Evolutionary conservation across 768 basidiomycete species (phyloP).

Genomic region (Mycena albidolilacea): DNA sequence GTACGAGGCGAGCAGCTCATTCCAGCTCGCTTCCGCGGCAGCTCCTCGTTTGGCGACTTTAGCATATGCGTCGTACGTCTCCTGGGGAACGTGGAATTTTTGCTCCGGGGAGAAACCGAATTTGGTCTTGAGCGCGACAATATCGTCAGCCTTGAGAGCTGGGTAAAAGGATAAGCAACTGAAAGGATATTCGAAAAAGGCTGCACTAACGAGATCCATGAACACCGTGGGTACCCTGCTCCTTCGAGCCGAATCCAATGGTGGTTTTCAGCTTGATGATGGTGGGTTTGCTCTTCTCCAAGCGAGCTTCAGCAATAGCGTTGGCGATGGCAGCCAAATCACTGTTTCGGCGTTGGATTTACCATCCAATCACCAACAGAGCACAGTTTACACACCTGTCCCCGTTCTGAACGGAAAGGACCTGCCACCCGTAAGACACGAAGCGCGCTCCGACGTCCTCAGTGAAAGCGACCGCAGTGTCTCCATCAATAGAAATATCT

Average conservation of each 20-base stretch:
- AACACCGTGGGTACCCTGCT: constrained; percentile 94
- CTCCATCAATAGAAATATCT: constrained; percentile 98
- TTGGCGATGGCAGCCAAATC: constrained; percentile 84
- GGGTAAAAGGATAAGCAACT: constrained; percentile 28
- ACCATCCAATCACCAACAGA: background rate
- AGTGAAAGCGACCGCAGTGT: constrained; percentile 93
- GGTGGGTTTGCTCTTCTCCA: constrained; percentile 87
- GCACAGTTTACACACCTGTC: constrained; percentile 68
- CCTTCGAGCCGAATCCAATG: constrained; percentile 94
- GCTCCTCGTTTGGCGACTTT: constrained; percentile 81
- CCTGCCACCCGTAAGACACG: constrained; percentile 94
- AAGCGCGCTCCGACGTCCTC: constrained; percentile 94
- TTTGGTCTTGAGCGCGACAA: constrained; percentile 84
- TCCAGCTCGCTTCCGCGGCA: constrained; percentile 82
- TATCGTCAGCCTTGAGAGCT: constrained; percentile 96
- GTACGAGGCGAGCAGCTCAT: constrained; percentile 76
- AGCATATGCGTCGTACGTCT: constrained; percentile 78
- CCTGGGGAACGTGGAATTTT: constrained; percentile 84
- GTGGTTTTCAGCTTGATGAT: constrained; percentile 87
- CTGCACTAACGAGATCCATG: constrained; percentile 89
- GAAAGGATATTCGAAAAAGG: constrained; percentile 5
- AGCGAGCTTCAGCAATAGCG: constrained; percentile 84
- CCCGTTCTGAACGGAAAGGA: constrained; percentile 86
- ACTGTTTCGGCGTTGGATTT: constrained; percentile 52
- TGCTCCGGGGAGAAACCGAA: constrained; percentile 86